Evolutionary conservation across 1,139 yeast genomes (phyloP).

Genomic region (Yamadazyma conglobata): DNA sequence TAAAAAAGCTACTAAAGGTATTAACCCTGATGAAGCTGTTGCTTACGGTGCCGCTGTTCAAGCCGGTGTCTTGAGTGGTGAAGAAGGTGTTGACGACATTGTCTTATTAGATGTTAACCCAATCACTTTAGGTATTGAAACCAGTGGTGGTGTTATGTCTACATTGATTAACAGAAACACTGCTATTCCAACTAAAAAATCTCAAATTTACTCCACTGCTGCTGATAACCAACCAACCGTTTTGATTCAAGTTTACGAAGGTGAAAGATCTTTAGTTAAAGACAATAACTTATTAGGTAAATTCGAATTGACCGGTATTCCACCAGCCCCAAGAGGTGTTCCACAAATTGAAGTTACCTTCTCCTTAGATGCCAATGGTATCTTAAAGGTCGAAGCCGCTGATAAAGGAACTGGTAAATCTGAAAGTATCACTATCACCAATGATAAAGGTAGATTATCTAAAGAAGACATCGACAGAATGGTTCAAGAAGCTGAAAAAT

Average conservation of each 20-base stretch:
- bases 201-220: constrained; percentile 46
- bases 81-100: constrained; percentile 48
- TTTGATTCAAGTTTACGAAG: constrained; percentile 46
- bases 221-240: constrained; percentile 50
- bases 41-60: constrained; percentile 64
- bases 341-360: constrained; percentile 49
- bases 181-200: constrained; percentile 47
- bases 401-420: constrained; percentile 63
- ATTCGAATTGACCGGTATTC: constrained; percentile 46
- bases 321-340: constrained; percentile 50
- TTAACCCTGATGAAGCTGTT: constrained; percentile 81
- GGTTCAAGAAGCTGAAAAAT: constrained; percentile 93
- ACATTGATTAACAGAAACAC: constrained; percentile 47
- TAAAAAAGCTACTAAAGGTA: constrained; percentile 92
- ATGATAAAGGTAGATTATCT: constrained; percentile 95
- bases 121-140: constrained; percentile 48
- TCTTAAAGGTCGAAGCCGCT: constrained; percentile 44
- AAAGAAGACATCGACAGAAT: constrained; percentile 90
- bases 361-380: constrained; percentile 48
- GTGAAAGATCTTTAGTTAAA: constrained; percentile 48
- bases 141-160: constrained; percentile 50
- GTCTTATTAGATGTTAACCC: constrained; percentile 49
- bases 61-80: constrained; percentile 92
- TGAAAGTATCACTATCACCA: constrained; percentile 89
- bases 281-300: constrained; percentile 45